Percentiles rank a stretch among this genome's conserved stretches.
phyloP scores from a whole-genome alignment of 2,329 filamentous ascomycete genomes.

The Nemania serpens region DNA sequence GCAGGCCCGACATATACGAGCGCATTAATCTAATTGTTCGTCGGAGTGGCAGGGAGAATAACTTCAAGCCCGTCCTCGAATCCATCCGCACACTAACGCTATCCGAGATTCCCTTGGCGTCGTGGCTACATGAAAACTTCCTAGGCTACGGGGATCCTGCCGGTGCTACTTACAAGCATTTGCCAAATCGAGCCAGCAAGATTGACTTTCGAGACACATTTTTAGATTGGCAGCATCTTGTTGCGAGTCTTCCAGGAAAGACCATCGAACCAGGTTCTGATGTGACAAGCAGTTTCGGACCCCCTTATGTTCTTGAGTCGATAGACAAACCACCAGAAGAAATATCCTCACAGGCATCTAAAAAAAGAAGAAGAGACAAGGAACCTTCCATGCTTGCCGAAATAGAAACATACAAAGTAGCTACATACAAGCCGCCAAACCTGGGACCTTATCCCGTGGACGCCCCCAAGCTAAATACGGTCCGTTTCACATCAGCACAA shows the following conservation, averaged over 20 bases:
- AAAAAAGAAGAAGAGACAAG: constrained; percentile 83
- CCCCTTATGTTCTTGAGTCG: constrained; percentile 84
- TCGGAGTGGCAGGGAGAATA: constrained; percentile 87
- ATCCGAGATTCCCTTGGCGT: constrained; percentile 82
- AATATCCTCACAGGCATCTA: constrained; percentile 65
- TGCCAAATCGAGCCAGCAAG: constrained; percentile 76
- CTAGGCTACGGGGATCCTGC: constrained; percentile 95
- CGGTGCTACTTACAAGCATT: constrained; percentile 81
- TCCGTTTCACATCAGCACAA: constrained; percentile 90
- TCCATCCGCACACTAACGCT: constrained; percentile 86
- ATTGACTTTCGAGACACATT: constrained; percentile 95
- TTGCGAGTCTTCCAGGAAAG: constrained; percentile 87
- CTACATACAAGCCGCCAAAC: constrained; percentile 87
- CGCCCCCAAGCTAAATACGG: constrained; percentile 76
- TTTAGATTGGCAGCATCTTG: constrained; percentile 90
- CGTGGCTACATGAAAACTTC: constrained; percentile 96
- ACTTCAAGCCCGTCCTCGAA: constrained; percentile 91
- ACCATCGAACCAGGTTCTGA: constrained; percentile 78
- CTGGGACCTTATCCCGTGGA: constrained; percentile 89
- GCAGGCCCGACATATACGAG: constrained; percentile 80
- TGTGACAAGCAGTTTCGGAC: constrained; percentile 74
- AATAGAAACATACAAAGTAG: constrained; percentile 75
- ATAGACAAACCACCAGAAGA: constrained; percentile 58
- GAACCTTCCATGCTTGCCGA: constrained; percentile 67
- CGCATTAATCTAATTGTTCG: constrained; percentile 85